Evolutionary conservation across 2,329 filamentous ascomycete species (phyloP).

Genomic region (Scedosporium boydii): DNA sequence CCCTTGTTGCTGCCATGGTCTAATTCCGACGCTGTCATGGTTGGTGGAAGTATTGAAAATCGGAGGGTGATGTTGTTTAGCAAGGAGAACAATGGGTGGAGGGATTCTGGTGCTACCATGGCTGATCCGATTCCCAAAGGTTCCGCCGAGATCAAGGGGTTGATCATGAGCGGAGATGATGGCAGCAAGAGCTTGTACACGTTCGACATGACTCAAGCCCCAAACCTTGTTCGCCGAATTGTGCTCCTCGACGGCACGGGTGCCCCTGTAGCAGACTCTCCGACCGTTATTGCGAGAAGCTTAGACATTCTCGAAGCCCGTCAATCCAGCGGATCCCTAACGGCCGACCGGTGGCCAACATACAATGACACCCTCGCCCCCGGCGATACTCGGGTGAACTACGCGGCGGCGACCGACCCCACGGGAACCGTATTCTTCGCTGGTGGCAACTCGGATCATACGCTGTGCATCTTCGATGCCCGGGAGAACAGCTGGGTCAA

Average conservation of each 20-base stretch:
- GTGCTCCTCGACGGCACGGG: slow-evolving; percentile 56
- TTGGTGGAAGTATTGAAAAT: slow-evolving; percentile 58
- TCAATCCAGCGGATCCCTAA: slow-evolving; percentile 26
- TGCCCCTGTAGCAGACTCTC: slow-evolving; percentile 35
- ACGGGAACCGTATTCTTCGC: slow-evolving; percentile 65
- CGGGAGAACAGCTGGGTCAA: slow-evolving; percentile 71
- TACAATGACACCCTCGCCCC: slow-evolving; percentile 74
- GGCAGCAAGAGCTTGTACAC: slow-evolving; percentile 69
- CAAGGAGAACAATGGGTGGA: slow-evolving; percentile 49
- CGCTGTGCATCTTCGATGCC: slow-evolving; percentile 69
- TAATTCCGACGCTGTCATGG: slow-evolving; percentile 57
- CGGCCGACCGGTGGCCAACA: slow-evolving; percentile 57
- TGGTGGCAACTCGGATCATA: slow-evolving; percentile 59
- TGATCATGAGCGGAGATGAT: slow-evolving; percentile 62
- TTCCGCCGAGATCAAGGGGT: slow-evolving; percentile 45
- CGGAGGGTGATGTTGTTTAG: slow-evolving; percentile 65
- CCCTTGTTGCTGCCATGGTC: slow-evolving; percentile 72
- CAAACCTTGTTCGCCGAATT: slow-evolving; percentile 64
- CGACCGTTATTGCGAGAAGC: slow-evolving; percentile 23
- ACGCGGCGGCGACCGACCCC: slow-evolving; percentile 58
- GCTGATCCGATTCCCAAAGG: slow-evolving; percentile 50
- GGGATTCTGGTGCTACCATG: slow-evolving; percentile 55
- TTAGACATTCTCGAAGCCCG: background rate
- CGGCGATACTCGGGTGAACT: slow-evolving; percentile 50
- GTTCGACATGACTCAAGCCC: slow-evolving; percentile 65